These are phyloP conservation scores for Lentinula sp. DNA, from an alignment of 768 basidiomycete genomes.

Conservation along the genomic window DNA sequence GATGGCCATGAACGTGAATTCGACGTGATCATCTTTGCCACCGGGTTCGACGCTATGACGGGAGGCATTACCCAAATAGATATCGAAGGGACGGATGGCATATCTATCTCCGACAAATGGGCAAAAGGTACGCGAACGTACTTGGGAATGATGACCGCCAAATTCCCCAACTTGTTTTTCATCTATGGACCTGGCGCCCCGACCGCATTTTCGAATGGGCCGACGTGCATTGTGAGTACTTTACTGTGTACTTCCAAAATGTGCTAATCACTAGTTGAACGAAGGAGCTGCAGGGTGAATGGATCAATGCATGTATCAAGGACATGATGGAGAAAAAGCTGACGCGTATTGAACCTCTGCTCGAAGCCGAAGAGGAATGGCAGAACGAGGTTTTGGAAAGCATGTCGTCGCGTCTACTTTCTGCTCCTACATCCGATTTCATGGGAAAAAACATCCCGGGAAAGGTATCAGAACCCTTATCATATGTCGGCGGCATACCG, in stretches of 20 bases:
- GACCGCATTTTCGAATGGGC: constrained; percentile 16
- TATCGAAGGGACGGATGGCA: constrained; percentile 14
- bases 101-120: constrained; percentile 17
- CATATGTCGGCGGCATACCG: not conserved
- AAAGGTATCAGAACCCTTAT: not conserved
- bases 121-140: constrained; percentile 14
- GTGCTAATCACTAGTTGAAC: not conserved
- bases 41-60: constrained; percentile 19
- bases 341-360: not conserved
- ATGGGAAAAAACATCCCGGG: not conserved
- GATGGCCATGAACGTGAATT: constrained; percentile 15
- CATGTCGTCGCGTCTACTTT: not conserved
- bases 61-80: constrained; percentile 18
- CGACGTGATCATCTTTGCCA: constrained; percentile 16
- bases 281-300: constrained; percentile 2
- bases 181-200: not conserved
- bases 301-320: not conserved
- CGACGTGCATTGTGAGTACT: constrained; percentile 6
- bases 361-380: not conserved
- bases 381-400: not conserved
- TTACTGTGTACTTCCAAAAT: not conserved
- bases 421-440: not conserved
- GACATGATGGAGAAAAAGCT: not conserved
- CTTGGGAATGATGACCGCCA: constrained; percentile 15
- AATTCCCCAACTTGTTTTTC: constrained; percentile 17